Percentiles rank a stretch among this genome's conserved stretches.
Conservation (phyloP, 306 rosid genomes). For the Spatholobus suberectus region DNA sequence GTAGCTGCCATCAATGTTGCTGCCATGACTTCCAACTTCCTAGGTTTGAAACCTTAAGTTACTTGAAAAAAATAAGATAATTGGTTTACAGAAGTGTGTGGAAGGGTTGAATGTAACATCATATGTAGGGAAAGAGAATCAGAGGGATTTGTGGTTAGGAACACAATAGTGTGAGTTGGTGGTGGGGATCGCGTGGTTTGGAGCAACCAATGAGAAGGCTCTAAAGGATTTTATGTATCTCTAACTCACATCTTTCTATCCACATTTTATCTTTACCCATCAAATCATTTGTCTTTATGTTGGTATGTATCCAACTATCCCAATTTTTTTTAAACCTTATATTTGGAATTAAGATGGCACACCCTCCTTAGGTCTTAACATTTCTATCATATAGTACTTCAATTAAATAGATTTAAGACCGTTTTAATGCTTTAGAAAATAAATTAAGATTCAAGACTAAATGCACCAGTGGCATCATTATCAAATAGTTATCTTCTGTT, state of each 20-base stretch:
- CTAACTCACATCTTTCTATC: constrained; percentile 71
- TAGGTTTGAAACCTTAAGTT: constrained; percentile 2
- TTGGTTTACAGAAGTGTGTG: constrained; percentile 33
- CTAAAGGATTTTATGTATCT: constrained; percentile 66
- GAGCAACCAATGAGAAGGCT: constrained; percentile 68
- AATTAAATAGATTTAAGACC: not conserved
- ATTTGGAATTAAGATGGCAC: not conserved
- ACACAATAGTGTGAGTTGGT: constrained; percentile 28
- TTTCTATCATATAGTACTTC: not conserved
- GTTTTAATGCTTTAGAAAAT: not conserved
- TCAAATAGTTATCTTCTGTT: not conserved
- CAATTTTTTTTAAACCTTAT: not conserved
- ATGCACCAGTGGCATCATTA: not conserved
- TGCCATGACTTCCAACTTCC: constrained; percentile 52
- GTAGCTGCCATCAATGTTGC: constrained; percentile 78
- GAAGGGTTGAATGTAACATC: constrained; percentile 20
- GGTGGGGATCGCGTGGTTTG: constrained; percentile 57
- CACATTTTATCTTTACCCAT: constrained; percentile 65
- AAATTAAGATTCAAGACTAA: not conserved
- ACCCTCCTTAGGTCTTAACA: not conserved
- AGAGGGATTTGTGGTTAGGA: constrained; percentile 42
- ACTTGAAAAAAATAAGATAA: not conserved
- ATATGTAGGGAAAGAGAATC: constrained; percentile 42
- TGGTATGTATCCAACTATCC: not conserved
- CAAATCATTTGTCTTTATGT: not conserved